These are phyloP conservation scores for Pisolithus orientalis DNA, from an alignment of 768 basidiomycete species.

Conservation along the genomic window DNA sequence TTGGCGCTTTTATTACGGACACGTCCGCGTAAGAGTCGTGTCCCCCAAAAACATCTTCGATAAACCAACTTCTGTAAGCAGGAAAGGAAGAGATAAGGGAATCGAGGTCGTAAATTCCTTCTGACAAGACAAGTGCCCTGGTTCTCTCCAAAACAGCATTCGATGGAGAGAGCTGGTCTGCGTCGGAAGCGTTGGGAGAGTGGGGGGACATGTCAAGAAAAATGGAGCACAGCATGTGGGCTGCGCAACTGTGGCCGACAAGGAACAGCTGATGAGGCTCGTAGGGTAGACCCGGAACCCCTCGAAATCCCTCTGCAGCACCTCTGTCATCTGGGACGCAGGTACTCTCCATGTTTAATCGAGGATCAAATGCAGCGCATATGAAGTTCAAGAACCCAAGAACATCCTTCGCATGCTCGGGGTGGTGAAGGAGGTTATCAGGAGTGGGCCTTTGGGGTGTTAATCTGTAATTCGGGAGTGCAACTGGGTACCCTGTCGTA, in stretches of 20 bases:
- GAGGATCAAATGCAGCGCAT: slow-evolving; percentile 20
- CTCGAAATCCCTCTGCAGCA: neutral
- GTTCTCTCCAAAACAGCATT: slow-evolving; percentile 34
- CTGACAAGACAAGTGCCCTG: slow-evolving; percentile 58
- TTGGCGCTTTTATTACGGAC: slow-evolving; percentile 38
- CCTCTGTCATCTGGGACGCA: neutral
- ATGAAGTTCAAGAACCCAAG: slow-evolving; percentile 59
- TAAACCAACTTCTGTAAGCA: slow-evolving; percentile 62
- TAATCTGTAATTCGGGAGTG: slow-evolving; percentile 74
- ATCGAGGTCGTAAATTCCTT: slow-evolving; percentile 77
- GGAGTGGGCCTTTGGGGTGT: slow-evolving; percentile 40
- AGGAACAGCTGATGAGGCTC: slow-evolving; percentile 45
- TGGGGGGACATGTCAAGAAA: slow-evolving; percentile 45
- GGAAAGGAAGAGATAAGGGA: slow-evolving; percentile 59
- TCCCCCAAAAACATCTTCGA: slow-evolving; percentile 56
- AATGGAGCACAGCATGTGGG: slow-evolving; percentile 72
- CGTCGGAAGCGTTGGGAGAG: slow-evolving; percentile 6
- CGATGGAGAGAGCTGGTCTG: slow-evolving; percentile 36
- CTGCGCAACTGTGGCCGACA: slow-evolving; percentile 76
- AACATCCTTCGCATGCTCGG: slow-evolving; percentile 62
- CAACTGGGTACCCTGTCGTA: slow-evolving; percentile 50
- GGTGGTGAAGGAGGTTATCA: slow-evolving; percentile 47
- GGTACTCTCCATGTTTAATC: neutral
- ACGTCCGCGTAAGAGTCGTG: slow-evolving; percentile 41
- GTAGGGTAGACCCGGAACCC: slow-evolving; percentile 21